A percentile compares a stretch with the other conserved stretches of the same genome.
Evolutionary conservation across 1,284 basidiomycete species (phyloP).

Genomic region (Athelia sp.): DNA sequence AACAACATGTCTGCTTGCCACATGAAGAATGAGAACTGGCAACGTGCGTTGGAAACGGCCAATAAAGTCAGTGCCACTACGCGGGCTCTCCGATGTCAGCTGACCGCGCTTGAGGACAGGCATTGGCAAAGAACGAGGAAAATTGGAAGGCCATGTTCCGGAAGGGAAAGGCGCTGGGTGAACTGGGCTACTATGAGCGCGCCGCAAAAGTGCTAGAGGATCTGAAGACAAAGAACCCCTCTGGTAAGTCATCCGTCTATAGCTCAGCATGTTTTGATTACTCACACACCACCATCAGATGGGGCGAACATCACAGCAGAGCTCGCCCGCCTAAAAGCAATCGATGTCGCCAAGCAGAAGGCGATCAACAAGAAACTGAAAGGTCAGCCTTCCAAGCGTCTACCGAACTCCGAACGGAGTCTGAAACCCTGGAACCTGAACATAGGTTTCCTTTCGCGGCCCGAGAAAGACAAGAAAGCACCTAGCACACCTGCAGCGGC

Average conservation of each 20-base stretch:
- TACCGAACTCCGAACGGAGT: background rate
- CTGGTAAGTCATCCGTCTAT: constrained; percentile 33
- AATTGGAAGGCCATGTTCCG: constrained; percentile 76
- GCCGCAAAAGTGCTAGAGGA: constrained; percentile 61
- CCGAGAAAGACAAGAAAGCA: background rate
- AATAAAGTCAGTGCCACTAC: constrained; percentile 50
- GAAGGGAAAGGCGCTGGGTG: constrained; percentile 74
- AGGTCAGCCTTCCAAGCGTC: constrained; percentile 35
- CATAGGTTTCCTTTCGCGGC: background rate
- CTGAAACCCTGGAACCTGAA: background rate
- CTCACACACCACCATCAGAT: constrained; percentile 36
- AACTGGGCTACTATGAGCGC: constrained; percentile 70
- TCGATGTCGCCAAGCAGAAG: constrained; percentile 62
- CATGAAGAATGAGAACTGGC: constrained; percentile 71
- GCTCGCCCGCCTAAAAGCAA: constrained; percentile 47
- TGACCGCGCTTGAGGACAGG: constrained; percentile 34
- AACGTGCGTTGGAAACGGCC: constrained; percentile 68
- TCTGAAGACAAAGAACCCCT: constrained; percentile 53
- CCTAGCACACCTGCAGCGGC: no score
- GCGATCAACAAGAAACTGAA: constrained; percentile 67
- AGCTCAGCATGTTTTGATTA: background rate
- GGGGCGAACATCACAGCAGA: constrained; percentile 54
- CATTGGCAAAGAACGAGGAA: constrained; percentile 62
- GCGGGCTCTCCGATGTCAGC: constrained; percentile 1
- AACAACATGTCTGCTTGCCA: constrained; percentile 79